Evolutionary conservation across 2,329 filamentous ascomycete genomes (phyloP).

Genomic region (Aspergillus tanneri): DNA sequence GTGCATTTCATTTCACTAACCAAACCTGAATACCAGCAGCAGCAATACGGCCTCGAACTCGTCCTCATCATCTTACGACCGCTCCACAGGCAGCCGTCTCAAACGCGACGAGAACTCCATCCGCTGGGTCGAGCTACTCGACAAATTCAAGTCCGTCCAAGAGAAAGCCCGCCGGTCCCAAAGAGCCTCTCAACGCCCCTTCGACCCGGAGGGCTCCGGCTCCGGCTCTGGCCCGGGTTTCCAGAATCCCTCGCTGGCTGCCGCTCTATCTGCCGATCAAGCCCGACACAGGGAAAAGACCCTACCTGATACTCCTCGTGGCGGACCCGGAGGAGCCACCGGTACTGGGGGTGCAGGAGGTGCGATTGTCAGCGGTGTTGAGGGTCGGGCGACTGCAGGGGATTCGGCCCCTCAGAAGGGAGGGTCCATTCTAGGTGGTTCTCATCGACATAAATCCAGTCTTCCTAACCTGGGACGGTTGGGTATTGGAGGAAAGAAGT

Average conservation of each 20-base stretch:
- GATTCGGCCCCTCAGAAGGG: constrained; percentile 23
- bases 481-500: constrained; percentile 66
- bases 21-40: constrained; percentile 10
- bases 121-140: constrained; percentile 86
- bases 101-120: constrained; percentile 84
- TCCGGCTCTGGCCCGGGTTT: constrained; percentile 47
- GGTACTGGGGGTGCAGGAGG: constrained; percentile 23
- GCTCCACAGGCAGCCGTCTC: constrained; percentile 66
- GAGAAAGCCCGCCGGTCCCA: constrained; percentile 76
- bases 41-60: constrained; percentile 14
- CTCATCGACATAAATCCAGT: constrained; percentile 61
- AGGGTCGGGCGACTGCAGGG: constrained; percentile 12
- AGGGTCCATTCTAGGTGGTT: constrained; percentile 37
- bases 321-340: constrained; percentile 30
- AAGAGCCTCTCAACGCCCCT: constrained; percentile 47
- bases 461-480: constrained; percentile 69
- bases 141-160: constrained; percentile 91
- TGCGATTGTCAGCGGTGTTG: constrained; percentile 33
- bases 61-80: constrained; percentile 59
- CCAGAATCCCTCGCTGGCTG: constrained; percentile 32
- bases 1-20: no score
- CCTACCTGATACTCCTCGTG: constrained; percentile 36
- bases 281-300: constrained; percentile 27
- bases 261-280: constrained; percentile 33
- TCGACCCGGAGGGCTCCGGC: constrained; percentile 55